Evolutionary conservation across 192 early-diverging fungal genomes (phyloP).

Genomic region (Umbelopsis sp.): DNA sequence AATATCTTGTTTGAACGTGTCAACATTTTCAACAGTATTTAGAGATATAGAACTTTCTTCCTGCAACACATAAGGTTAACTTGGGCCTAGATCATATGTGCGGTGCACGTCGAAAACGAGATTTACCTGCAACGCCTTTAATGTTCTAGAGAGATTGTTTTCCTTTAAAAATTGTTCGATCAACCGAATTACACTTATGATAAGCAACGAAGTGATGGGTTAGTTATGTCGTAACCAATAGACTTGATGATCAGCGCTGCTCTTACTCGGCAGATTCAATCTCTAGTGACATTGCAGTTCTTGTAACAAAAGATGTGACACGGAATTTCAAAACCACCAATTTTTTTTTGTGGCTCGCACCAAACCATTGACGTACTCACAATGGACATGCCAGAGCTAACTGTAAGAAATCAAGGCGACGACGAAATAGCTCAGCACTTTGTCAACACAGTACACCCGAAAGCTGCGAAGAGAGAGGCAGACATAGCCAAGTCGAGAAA

Average conservation of each 20-base stretch:
- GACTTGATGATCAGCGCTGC: background rate
- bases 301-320: slow-evolving; percentile 21
- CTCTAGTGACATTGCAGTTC: slow-evolving; percentile 40
- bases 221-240: background rate
- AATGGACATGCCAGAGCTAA: slow-evolving; percentile 16
- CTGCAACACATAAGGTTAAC: slow-evolving; percentile 33
- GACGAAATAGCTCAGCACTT: slow-evolving; percentile 53
- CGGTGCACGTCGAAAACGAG: background rate
- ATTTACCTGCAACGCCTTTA: slow-evolving; percentile 73
- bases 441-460: slow-evolving; percentile 29
- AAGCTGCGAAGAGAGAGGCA: slow-evolving; percentile 40
- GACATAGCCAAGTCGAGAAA: slow-evolving; percentile 31
- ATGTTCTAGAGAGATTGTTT: slow-evolving; percentile 80
- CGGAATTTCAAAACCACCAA: slow-evolving; percentile 9
- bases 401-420: slow-evolving; percentile 22
- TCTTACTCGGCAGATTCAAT: slow-evolving; percentile 65
- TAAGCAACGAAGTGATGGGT: background rate
- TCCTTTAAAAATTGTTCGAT: slow-evolving; percentile 93
- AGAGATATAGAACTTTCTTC: slow-evolving; percentile 77
- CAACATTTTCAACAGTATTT: slow-evolving; percentile 86
- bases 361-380: background rate
- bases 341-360: background rate
- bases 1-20: slow-evolving; percentile 74
- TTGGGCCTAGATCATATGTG: background rate
- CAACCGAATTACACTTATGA: slow-evolving; percentile 79